Percentiles rank a stretch among this genome's conserved stretches.
Evolutionary conservation across 148 eudicot genomes (phyloP).

Genomic region (Chenopodium suecicum): DNA sequence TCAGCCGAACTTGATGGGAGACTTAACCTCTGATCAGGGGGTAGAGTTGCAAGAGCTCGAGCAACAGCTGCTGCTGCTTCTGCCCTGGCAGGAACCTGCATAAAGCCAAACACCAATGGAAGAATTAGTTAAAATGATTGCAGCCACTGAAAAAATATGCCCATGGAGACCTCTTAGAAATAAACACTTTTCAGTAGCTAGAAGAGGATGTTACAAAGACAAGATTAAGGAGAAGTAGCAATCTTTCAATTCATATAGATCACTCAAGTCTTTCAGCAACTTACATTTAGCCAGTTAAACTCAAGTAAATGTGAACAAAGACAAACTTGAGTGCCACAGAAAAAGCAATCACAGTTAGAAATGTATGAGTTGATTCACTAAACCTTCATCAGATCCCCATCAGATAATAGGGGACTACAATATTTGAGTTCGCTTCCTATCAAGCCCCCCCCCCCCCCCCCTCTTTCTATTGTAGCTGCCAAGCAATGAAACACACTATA

Average conservation of each 20-base stretch:
- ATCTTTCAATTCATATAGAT: neutral
- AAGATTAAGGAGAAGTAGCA: neutral
- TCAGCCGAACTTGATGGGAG: conserved; percentile 85
- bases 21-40: conserved; percentile 83
- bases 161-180: neutral
- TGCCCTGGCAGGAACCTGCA: conserved; percentile 92
- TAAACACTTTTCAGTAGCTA: no score
- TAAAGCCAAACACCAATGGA: conserved; percentile 2
- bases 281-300: no score
- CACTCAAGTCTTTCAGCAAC: neutral
- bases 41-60: conserved; percentile 85
- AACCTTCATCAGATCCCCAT: no score
- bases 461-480: neutral
- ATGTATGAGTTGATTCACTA: no score
- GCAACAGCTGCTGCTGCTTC: conserved; percentile 99
- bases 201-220: neutral
- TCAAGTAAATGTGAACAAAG: no score
- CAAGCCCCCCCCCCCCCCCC: neutral
- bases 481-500: neutral
- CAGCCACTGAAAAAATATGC: neutral
- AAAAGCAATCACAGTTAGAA: no score
- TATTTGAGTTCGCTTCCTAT: neutral
- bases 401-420: no score
- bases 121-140: neutral
- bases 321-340: no score